Evolutionary conservation across 331 rosid species (phyloP).

Genomic region (Saraca asoca): DNA sequence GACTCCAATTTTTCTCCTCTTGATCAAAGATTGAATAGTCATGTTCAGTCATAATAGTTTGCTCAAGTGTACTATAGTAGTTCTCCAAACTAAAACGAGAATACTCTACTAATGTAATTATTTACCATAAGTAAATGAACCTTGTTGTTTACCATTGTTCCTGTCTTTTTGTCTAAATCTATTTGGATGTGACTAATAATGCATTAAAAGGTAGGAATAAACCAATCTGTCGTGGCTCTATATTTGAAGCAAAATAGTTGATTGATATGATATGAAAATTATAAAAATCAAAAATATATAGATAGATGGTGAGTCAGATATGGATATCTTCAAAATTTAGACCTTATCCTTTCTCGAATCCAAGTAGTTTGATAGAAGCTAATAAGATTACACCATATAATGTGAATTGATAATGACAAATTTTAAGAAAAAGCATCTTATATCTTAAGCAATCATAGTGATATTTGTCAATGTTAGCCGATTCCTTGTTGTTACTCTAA

Average conservation of each 20-base stretch:
- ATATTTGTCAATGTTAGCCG: conserved; percentile 41
- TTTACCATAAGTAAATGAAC: no score
- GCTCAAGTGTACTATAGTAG: no score
- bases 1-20: no score
- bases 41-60: no score
- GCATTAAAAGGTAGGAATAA: conserved; percentile 46
- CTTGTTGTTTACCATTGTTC: no score
- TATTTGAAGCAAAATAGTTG: no score
- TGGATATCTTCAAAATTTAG: conserved; percentile 61
- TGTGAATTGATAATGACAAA: conserved; percentile 45
- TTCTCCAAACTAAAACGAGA: no score
- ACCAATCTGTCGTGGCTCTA: conserved; percentile 61
- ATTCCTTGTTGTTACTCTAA: conserved; percentile 14
- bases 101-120: no score
- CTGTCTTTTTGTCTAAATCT: no score
- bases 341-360: conserved; percentile 76
- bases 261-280: no score
- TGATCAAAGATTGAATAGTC: conserved; percentile 52
- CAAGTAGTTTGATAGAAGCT: conserved; percentile 42
- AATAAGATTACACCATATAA: conserved; percentile 54
- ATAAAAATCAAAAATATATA: background rate
- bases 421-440: conserved; percentile 21
- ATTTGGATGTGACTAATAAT: conserved; percentile 15
- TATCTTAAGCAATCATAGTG: background rate
- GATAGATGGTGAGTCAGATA: conserved; percentile 53